These are phyloP conservation scores for Sordariomycetes sp. DNA, from an alignment of 2,329 filamentous ascomycete species.

Conservation along the genomic window DNA sequence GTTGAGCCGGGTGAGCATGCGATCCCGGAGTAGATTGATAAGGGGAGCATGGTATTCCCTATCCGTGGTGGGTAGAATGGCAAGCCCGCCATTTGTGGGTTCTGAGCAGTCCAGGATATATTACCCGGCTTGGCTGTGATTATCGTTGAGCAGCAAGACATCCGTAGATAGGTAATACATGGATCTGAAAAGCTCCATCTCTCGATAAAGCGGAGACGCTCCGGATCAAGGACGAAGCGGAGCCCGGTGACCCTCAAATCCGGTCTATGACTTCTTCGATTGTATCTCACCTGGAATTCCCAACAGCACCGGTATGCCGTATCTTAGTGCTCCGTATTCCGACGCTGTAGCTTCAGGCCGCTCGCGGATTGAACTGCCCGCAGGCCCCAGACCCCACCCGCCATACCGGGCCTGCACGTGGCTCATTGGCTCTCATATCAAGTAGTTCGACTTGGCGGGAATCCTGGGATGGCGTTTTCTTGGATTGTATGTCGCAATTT, in stretches of 20 bases:
- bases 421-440: neutral
- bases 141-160: neutral
- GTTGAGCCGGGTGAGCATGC: slow-evolving; percentile 16
- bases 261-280: neutral
- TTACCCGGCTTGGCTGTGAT: no score
- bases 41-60: neutral
- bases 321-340: no score
- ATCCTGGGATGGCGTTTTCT: neutral
- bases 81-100: no score
- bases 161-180: no score
- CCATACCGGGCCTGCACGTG: neutral
- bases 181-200: no score
- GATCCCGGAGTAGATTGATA: slow-evolving; percentile 14
- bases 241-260: no score
- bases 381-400: neutral
- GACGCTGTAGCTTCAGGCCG: neutral
- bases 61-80: no score
- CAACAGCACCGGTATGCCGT: no score
- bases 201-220: no score
- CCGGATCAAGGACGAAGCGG: no score
- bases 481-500: neutral
- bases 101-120: no score
- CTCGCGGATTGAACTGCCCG: neutral
- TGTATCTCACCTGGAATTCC: neutral
- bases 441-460: neutral